Base-by-base conservation (phyloP, 225 moss, liverwort and hornwort species). In the Straminergon stramineum region DNA sequence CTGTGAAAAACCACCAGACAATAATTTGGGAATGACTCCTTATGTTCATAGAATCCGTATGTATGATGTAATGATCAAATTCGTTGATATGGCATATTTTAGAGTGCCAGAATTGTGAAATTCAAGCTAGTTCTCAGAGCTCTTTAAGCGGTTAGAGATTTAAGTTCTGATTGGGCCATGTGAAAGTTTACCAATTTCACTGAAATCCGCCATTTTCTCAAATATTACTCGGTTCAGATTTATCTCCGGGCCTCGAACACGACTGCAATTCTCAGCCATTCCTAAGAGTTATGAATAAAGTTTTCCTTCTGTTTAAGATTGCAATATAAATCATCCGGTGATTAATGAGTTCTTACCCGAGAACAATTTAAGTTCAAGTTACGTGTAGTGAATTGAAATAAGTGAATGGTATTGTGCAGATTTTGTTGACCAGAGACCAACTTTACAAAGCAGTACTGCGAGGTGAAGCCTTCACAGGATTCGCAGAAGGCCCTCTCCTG, bases 391-490 rank as follows among this genome's bases (percentile, higher is more conserved):
- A 84, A 73, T 37, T 73, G 39, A 87, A 51, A 48, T 17, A 65
- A 56, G 65, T 45, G 56, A 87, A 60, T 61, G 45, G 15, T 56
- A 32, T 83, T 73, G 81, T 53, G 82, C 82, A 90, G 92, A 63
- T 85, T 76, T 90, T 97, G 85, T 96, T 95, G 97, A 88, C 96
- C 35, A 93, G 79, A 48, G 97, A 97, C 92, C 97, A 97, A 91
- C 92, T 97, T 37, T 92, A 81, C 13, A 91, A 79, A 60, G 96
- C 93, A 71, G 68, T 94, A 86, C 88, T 89, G 55, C 86, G 88
- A 58, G 95, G 96, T 75, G 95, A 96, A 83, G 95, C 90, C 41
- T 97, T 97, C 82, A 88, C 58, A 74, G 95, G 95, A 51, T 96
- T 96, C 67, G 81, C 90, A 83, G 94, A 97, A 91, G 96, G 95